Conservation (phyloP, 208 protist species). For the Crithidia fasciculata region DNA sequence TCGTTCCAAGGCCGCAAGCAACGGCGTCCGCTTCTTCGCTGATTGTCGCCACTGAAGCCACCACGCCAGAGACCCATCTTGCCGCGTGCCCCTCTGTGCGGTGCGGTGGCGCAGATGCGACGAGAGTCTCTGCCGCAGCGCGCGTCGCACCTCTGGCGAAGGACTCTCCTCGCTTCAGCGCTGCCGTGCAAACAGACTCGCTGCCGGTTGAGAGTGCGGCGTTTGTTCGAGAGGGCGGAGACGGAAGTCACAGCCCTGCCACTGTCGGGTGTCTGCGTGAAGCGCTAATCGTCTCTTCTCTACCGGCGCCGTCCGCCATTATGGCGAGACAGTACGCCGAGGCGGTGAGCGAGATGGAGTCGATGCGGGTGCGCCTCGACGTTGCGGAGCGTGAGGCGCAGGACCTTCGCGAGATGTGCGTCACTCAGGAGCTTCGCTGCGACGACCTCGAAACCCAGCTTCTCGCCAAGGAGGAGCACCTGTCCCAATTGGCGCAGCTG, state of each 20-base stretch:
- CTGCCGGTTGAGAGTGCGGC: not conserved
- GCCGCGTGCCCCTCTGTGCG: not conserved
- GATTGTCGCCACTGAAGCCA: not conserved
- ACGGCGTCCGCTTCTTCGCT: too few relatives aligned
- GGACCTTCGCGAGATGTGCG: conserved; percentile 32
- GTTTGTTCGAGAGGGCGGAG: not conserved
- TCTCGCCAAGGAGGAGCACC: conserved; percentile 55
- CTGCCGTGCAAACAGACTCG: not conserved
- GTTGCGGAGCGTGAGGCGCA: conserved; percentile 17
- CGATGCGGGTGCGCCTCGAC: conserved; percentile 30
- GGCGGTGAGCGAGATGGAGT: conserved; percentile 22
- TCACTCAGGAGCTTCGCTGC: conserved; percentile 30
- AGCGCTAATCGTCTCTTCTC: not conserved
- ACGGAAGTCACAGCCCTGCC: not conserved
- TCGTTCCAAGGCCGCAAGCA: not conserved
- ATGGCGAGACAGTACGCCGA: conserved; percentile 24
- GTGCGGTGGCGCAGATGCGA: not conserved
- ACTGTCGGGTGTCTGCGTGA: not conserved
- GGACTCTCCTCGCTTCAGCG: not conserved
- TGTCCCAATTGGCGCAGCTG: conserved; percentile 31
- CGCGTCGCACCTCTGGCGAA: not conserved
- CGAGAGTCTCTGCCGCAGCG: not conserved
- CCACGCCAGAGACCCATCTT: too few relatives aligned
- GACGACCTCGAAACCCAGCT: conserved; percentile 64
- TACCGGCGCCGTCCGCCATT: conserved; percentile 16